Evolutionary conservation across 768 basidiomycete species (phyloP).

Genomic region (Phanerodontia chrysosporium): DNA sequence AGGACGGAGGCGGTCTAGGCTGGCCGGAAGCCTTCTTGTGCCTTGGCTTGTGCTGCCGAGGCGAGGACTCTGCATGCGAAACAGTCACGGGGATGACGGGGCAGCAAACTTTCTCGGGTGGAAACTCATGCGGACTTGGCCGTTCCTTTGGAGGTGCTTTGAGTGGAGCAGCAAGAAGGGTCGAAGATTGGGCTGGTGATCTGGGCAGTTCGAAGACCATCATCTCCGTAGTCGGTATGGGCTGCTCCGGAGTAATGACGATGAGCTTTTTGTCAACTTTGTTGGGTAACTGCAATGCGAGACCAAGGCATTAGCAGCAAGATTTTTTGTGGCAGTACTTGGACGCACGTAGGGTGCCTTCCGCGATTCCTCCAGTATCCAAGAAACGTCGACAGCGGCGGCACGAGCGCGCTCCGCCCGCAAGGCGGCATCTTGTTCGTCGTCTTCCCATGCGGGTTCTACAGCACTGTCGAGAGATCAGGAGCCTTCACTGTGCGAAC

Average conservation of each 20-base stretch:
- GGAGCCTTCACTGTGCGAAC: not conserved
- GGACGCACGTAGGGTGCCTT: conserved; percentile 20
- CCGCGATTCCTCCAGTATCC: conserved; percentile 21
- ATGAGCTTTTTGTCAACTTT: conserved; percentile 4
- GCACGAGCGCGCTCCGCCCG: conserved; percentile 23
- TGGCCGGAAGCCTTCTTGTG: conserved; percentile 1
- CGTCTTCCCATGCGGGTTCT: conserved; percentile 28
- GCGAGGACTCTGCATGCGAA: not conserved
- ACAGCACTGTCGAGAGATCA: conserved; percentile 16
- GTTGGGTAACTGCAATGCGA: not conserved
- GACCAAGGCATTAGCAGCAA: not conserved
- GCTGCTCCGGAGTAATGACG: not conserved
- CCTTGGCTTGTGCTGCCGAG: conserved; percentile 5
- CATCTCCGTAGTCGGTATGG: not conserved
- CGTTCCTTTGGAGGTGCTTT: conserved; percentile 5
- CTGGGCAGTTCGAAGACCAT: conserved; percentile 8
- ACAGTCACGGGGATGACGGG: conserved; percentile 9
- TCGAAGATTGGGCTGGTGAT: not conserved
- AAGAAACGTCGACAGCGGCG: conserved; percentile 26
- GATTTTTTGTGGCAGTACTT: too few species aligned
- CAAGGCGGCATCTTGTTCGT: conserved; percentile 20
- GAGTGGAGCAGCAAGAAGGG: not conserved
- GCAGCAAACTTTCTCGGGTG: conserved; percentile 12
- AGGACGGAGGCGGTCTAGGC: conserved; percentile 17
- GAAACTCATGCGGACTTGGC: conserved; percentile 20